Conservation (phyloP, 176 grass and related monocot species). For the Oropetium thomaeum region DNA sequence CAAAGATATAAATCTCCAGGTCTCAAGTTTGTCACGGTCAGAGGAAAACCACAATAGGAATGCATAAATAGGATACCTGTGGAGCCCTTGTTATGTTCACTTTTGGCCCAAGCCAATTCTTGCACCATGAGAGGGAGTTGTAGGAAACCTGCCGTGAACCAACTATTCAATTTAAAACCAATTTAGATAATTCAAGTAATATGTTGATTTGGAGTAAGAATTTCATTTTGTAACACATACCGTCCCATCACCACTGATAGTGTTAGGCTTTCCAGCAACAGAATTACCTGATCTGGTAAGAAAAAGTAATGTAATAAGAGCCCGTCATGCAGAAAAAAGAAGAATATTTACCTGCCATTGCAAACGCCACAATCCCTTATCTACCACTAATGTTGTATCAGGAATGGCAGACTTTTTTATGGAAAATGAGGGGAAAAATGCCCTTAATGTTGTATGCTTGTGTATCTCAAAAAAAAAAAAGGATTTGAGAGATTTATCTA, state of each 20-base stretch:
- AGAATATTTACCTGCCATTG: neutral
- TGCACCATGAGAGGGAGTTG: slow-evolving; percentile 98
- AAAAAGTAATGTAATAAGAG: slow-evolving; percentile 29
- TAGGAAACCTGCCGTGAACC: slow-evolving; percentile 71
- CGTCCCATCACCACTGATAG: slow-evolving; percentile 78
- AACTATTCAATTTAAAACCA: slow-evolving; percentile 22
- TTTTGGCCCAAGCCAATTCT: slow-evolving; percentile 94
- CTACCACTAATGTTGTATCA: neutral
- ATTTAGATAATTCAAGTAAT: slow-evolving; percentile 21
- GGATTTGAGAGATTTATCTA: neutral
- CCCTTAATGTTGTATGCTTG: slow-evolving; percentile 2
- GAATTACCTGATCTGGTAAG: slow-evolving; percentile 95
- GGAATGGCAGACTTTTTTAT: neutral
- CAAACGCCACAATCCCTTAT: neutral
- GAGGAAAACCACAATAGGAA: slow-evolving; percentile 7
- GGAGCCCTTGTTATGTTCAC: slow-evolving; percentile 93
- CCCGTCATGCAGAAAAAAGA: slow-evolving; percentile 12
- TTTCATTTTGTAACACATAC: slow-evolving; percentile 51
- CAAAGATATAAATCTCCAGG: slow-evolving; percentile 6
- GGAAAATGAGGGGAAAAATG: neutral
- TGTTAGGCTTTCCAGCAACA: slow-evolving; percentile 68
- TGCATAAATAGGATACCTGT: slow-evolving; percentile 54
- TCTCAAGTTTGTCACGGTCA: neutral
- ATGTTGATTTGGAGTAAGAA: slow-evolving; percentile 23
- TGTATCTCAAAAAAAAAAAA: slow-evolving; percentile 21